phyloP scores from a whole-genome alignment of 371 early-diverging fungal species.

The Mortierella sp. region DNA sequence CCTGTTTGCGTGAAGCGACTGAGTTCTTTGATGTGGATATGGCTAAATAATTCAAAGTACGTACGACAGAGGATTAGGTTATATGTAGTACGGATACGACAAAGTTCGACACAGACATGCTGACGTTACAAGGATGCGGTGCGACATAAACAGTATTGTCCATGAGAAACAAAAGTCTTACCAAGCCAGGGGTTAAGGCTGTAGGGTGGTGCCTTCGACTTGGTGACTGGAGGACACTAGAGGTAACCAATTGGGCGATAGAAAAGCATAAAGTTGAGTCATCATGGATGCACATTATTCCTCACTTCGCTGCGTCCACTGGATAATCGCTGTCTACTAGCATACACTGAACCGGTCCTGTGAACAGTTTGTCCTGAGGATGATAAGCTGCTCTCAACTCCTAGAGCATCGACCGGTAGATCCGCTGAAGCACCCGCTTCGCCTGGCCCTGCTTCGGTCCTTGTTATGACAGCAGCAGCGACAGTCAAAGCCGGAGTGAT shows the following conservation, averaged over 20 bases:
- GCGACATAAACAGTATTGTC: neutral
- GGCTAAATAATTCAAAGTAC: constrained; percentile 24
- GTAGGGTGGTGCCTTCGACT: constrained; percentile 34
- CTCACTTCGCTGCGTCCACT: neutral
- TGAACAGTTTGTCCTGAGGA: constrained; percentile 5
- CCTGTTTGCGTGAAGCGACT: constrained; percentile 32
- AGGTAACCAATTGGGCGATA: neutral
- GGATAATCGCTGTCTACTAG: neutral
- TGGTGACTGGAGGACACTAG: constrained; percentile 13
- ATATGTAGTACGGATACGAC: neutral
- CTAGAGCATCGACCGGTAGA: neutral
- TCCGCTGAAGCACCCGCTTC: neutral
- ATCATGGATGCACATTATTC: neutral
- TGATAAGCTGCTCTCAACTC: constrained; percentile 3
- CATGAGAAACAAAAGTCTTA: neutral
- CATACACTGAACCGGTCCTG: constrained; percentile 5
- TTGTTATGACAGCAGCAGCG: constrained; percentile 5
- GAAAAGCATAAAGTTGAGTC: neutral
- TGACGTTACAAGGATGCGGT: neutral
- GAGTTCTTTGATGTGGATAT: constrained; percentile 47
- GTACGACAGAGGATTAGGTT: neutral
- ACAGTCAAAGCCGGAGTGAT: neutral
- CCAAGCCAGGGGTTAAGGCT: constrained; percentile 31
- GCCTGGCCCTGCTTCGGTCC: neutral
- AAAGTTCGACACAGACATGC: neutral